These are phyloP conservation scores for Corrigiola litoralis DNA, from an alignment of 179 eudicot species.

Conservation along the genomic window DNA sequence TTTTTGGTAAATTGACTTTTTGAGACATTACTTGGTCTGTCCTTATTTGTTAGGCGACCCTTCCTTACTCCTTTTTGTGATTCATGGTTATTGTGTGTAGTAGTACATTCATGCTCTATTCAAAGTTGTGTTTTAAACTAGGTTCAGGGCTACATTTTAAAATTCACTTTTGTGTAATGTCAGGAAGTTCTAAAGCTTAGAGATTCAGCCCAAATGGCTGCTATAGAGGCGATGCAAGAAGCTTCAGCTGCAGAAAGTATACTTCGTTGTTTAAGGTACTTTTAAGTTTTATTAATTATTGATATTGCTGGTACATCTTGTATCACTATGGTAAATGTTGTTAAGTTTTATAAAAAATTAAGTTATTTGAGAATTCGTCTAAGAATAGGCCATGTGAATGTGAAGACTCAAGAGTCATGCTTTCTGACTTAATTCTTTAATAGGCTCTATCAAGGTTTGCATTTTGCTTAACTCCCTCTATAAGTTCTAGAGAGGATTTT, in stretches of 20 bases:
- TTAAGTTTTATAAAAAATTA: neutral
- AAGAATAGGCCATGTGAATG: neutral
- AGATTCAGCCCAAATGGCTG: conserved; percentile 78
- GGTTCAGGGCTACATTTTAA: neutral
- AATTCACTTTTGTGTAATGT: neutral
- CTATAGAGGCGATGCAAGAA: conserved; percentile 84
- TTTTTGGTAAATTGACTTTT: too few species aligned
- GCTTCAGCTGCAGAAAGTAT: conserved; percentile 82
- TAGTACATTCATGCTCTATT: too few species aligned
- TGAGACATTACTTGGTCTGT: neutral
- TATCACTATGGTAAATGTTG: neutral
- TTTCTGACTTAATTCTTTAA: neutral
- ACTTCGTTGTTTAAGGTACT: conserved; percentile 77
- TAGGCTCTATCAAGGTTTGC: too few species aligned
- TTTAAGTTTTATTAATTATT: neutral
- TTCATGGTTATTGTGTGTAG: too few species aligned
- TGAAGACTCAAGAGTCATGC: neutral
- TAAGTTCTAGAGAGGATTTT: neutral
- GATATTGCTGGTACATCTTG: neutral
- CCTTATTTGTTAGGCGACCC: too few species aligned
- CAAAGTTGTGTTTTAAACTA: neutral
- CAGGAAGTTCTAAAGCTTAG: conserved; percentile 81
- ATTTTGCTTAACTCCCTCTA: too few species aligned
- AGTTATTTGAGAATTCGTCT: neutral
- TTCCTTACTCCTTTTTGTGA: too few species aligned